Conservation (phyloP, 2,329 filamentous ascomycete genomes). For the Fusarium continuum region DNA sequence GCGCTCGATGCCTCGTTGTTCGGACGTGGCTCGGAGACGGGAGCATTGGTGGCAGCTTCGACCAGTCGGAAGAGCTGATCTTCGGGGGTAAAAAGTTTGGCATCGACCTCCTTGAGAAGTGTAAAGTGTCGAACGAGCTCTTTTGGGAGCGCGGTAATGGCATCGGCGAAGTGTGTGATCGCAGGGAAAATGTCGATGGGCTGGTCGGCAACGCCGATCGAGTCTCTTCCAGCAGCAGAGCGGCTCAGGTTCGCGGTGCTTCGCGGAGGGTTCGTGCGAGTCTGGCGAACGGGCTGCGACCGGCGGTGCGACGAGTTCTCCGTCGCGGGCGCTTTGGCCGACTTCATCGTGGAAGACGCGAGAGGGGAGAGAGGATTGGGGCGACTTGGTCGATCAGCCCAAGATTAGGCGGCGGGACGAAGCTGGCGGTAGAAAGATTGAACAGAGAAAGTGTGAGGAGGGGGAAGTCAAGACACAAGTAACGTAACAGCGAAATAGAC, state of each 20-base stretch:
- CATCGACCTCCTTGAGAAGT: conserved; percentile 95
- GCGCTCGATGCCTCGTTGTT: conserved; percentile 56
- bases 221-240: conserved; percentile 55
- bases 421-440: conserved; percentile 34
- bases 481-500: conserved; percentile 37
- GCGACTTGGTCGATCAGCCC: conserved; percentile 36
- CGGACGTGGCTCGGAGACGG: conserved; percentile 56
- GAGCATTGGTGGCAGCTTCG: conserved; percentile 66
- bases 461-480: conserved; percentile 19
- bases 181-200: conserved; percentile 74
- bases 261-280: conserved; percentile 70
- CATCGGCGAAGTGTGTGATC: conserved; percentile 83
- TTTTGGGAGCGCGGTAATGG: conserved; percentile 89
- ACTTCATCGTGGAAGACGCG: conserved; percentile 59
- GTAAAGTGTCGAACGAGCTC: conserved; percentile 97
- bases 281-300: conserved; percentile 71
- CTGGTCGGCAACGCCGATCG: conserved; percentile 61
- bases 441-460: conserved; percentile 19
- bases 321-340: conserved; percentile 58
- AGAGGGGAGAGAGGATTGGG: conserved; percentile 27
- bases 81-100: conserved; percentile 91
- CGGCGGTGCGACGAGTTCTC: conserved; percentile 62
- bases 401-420: conserved; percentile 31
- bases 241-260: conserved; percentile 59
- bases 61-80: conserved; percentile 82